A percentile compares a stretch with the other conserved stretches of the same genome.
These are phyloP conservation scores for Claviceps arundinis DNA, from an alignment of 2,329 filamentous ascomycete genomes.

Conservation along the genomic window DNA sequence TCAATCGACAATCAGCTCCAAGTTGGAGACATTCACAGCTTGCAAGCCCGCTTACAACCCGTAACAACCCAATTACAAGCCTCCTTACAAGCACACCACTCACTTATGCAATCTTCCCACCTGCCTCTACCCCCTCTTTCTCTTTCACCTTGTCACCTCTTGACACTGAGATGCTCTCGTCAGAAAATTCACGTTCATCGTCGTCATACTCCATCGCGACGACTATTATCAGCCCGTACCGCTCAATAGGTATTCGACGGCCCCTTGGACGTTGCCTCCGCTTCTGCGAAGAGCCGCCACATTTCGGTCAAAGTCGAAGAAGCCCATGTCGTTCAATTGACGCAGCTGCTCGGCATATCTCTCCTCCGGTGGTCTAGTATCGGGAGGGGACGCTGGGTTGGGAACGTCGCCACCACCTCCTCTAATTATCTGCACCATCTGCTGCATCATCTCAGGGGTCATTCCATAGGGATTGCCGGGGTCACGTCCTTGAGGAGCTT, in stretches of 20 bases:
- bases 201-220: background rate
- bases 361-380: slow-evolving; percentile 87
- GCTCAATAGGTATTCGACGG: slow-evolving; percentile 59
- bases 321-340: slow-evolving; percentile 97
- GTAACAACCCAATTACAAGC: no score
- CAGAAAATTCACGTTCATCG: background rate
- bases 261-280: slow-evolving; percentile 89
- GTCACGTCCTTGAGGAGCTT: slow-evolving; percentile 11
- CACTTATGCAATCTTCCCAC: background rate
- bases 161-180: background rate
- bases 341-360: slow-evolving; percentile 79
- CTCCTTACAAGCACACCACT: background rate
- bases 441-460: slow-evolving; percentile 42
- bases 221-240: slow-evolving; percentile 10
- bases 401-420: slow-evolving; percentile 13
- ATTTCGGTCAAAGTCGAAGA: slow-evolving; percentile 92
- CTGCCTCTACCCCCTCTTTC: background rate
- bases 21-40: no score
- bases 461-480: slow-evolving; percentile 31
- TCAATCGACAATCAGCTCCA: no score
- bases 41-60: no score
- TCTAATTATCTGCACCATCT: slow-evolving; percentile 37
- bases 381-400: slow-evolving; percentile 43
- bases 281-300: slow-evolving; percentile 75
- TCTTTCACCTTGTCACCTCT: background rate